Base-by-base conservation (phyloP, 2,329 filamentous ascomycete genomes). In the Nigrospora sphaerica region DNA sequence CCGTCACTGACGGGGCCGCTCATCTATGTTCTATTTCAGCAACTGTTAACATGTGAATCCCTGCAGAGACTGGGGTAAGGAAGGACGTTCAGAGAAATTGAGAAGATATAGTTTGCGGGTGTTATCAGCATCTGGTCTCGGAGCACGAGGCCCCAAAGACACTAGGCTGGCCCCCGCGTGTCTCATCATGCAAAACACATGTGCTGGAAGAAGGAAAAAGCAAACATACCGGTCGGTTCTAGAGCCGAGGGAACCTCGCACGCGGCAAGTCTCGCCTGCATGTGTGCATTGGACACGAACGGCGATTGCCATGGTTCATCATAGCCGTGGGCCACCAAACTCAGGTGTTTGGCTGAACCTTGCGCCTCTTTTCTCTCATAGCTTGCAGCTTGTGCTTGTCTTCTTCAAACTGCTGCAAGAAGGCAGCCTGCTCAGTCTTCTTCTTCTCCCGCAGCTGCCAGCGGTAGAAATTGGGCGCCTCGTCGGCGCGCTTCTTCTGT, bases 381-480 rank as follows among this genome's bases (percentile, higher is more conserved):
- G 80, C 81, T 57, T 77, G 73, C 40, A 93, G 77, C 67, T 80
- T 86, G 69, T 71, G 80, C 67, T 77, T 78, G 69, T 93, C 88
- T 62, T 88, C 81, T 60, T 90, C 85, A 63, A 93, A 95, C 59
- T 75, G 74, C 67, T 73, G 81, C 54, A 87, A 66, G 62, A 93
- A 63, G 57, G 84, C 77, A 38, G 77, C 73, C 64, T 89, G 85
- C 57, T 82, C 77, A 58, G 81, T 80, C 74, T 93, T 93, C 69
- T 81, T 81, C 71, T 80, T 83, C 72, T 95, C 86, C 42, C 88
- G 71, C 57, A 79, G 77, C 75, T 95, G 88, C 75, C 92, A 95
- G 46, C 87, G 75, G 67, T 95, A 95, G 64, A 95, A 93, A 61
- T 87, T 82, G 45, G 79, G 78, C 54, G 81, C 70, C 46, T 82